Evolutionary conservation across 1,284 basidiomycete species (phyloP), one percentile per base, ranked within the genome.

Genomic region (Apiotrichum akiyoshidainum): DNA sequence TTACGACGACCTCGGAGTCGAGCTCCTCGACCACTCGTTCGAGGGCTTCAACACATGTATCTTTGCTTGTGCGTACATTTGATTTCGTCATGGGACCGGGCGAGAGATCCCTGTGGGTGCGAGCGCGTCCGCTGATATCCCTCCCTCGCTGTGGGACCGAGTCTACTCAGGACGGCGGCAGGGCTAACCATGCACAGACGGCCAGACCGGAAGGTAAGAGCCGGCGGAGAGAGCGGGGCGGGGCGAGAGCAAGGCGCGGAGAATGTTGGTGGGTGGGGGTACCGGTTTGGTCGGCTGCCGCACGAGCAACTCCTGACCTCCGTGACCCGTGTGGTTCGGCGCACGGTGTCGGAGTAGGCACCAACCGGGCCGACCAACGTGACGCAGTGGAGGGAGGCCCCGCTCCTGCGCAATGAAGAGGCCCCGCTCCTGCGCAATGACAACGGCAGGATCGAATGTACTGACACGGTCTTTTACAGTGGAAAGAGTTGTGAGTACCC

Each of bases 41-140:
- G 81, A 89, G 50, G 96, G 95, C 26, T 99, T 97, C 81, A 98
- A 99, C 82, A 92, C 93, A 55, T 95, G 92, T 83, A 95, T 96
- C 78, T 83, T 97, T 76, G 92, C 93, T 77, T 95, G 92, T 96
- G 80, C 83, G 92, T 87, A 41, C 31, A 21, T n/a, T 41, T n/a
- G 50, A 44, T 22, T 11, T 33, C 19, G 26, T 39, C 11, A 21
- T 51, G n/a, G 13, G 37, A 14, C 21, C 37, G 17, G 46, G 9
- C 16, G 48, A 51, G n/a, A 37, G 26, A 31, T 31, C 26, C 26
- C 26, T 31, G 26, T 31, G 26, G 26, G 26, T 7, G 26, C 26
- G 26, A 4, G 26, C 26, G 26, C 26, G 26, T 31, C 26, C 26
- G 26, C 26, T 31, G 26, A 31, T 31, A 31, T 31, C 26, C 26